Percentiles rank a stretch among this genome's conserved stretches.
Evolutionary conservation across 257 asterid species (phyloP).

Genomic region (Orobanche coerulescens): DNA sequence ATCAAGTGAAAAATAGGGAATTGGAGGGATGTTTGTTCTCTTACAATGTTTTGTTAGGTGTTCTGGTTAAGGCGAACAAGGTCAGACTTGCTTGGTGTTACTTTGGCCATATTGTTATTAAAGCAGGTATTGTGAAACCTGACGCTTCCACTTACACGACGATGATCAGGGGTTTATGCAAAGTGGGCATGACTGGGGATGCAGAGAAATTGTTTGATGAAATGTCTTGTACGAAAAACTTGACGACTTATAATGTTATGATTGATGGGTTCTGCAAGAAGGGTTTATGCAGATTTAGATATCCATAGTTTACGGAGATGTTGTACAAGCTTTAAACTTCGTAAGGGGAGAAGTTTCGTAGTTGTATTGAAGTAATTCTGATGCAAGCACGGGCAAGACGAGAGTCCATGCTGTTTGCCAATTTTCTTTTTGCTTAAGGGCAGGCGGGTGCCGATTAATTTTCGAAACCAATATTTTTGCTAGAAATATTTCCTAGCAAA

Average conservation of each 20-base stretch:
- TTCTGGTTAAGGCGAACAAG: slow-evolving; percentile 34
- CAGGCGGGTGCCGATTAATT: too few relatives aligned
- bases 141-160: slow-evolving; percentile 40
- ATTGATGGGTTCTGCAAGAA: slow-evolving; percentile 42
- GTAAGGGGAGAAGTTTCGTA: too few relatives aligned
- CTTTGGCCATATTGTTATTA: slow-evolving; percentile 31
- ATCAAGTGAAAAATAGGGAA: slow-evolving; percentile 25
- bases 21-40: slow-evolving; percentile 39
- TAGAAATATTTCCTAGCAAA: too few relatives aligned
- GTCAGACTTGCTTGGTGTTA: slow-evolving; percentile 31
- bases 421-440: too few relatives aligned
- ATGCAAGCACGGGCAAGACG: too few relatives aligned
- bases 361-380: too few relatives aligned
- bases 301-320: too few relatives aligned
- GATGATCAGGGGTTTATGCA: slow-evolving; percentile 38
- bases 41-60: slow-evolving; percentile 39
- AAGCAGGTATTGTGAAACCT: slow-evolving; percentile 29
- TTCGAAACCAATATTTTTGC: too few relatives aligned
- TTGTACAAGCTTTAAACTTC: too few relatives aligned
- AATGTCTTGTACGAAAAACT: slow-evolving; percentile 30
- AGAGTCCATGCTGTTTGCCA: too few relatives aligned
- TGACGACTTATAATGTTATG: slow-evolving; percentile 31
- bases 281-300: too few relatives aligned
- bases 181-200: slow-evolving; percentile 34
- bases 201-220: slow-evolving; percentile 44